Percentiles rank a stretch among this genome's conserved stretches.
These are phyloP conservation scores for Leishmania arabica DNA, from an alignment of 208 protist species.

Conservation along the genomic window DNA sequence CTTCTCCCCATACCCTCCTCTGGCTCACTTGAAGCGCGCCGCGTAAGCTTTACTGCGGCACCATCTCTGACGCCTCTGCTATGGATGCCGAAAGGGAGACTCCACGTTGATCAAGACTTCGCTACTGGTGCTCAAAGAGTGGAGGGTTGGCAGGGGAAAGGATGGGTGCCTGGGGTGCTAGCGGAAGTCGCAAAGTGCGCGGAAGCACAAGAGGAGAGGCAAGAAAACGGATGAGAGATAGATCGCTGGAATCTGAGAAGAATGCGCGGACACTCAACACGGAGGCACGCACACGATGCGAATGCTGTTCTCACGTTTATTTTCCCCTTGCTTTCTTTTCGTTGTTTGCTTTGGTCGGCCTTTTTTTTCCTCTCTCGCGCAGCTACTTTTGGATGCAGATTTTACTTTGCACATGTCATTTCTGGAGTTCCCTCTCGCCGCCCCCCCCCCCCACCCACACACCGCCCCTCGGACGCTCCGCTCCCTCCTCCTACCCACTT, in stretches of 20 bases:
- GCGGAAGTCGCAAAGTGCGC: not conserved
- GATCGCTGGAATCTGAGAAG: not conserved
- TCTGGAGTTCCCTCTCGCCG: not conserved
- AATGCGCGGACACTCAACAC: not conserved
- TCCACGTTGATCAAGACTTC: not conserved
- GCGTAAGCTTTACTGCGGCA: not conserved
- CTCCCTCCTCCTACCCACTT: not conserved
- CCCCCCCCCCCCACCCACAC: not conserved
- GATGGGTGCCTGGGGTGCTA: not conserved
- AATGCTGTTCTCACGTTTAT: not conserved
- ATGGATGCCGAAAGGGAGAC: not conserved
- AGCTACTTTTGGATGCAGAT: not conserved
- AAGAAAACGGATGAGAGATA: not conserved
- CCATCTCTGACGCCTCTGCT: not conserved
- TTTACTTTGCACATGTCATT: no score
- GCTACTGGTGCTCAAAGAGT: not conserved
- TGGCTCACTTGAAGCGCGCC: not conserved
- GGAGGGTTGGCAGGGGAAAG: not conserved
- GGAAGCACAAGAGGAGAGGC: not conserved
- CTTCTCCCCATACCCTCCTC: not conserved
- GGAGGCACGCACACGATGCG: not conserved
- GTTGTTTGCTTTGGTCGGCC: not conserved
- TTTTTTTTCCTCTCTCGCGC: not conserved
- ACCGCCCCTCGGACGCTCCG: not conserved
- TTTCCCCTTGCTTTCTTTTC: no score